phyloP scores from a whole-genome alignment of 192 early-diverging fungal genomes.

The Linderina pennispora region DNA sequence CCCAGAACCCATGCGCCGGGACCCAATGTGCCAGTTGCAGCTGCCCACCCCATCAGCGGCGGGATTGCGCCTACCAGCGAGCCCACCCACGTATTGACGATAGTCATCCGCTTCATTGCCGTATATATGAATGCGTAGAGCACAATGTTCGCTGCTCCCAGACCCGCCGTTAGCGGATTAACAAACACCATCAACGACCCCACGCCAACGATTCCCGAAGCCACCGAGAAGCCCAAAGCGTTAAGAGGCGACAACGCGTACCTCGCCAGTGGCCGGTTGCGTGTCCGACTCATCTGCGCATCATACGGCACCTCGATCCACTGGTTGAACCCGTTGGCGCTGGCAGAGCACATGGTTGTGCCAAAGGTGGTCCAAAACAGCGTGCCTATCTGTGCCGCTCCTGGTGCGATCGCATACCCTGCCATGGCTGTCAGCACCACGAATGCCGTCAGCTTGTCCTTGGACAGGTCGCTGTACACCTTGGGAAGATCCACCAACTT shows the following conservation, averaged over 20 bases:
- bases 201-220: slow-evolving; percentile 63
- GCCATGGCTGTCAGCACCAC: slow-evolving; percentile 93
- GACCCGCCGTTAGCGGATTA: slow-evolving; percentile 76
- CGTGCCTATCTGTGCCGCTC: slow-evolving; percentile 49
- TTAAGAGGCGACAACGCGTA: slow-evolving; percentile 69
- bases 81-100: slow-evolving; percentile 96
- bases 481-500: slow-evolving; percentile 1
- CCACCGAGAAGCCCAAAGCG: slow-evolving; percentile 66
- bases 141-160: slow-evolving; percentile 82
- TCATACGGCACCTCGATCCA: slow-evolving; percentile 95
- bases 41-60: slow-evolving; percentile 97
- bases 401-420: slow-evolving; percentile 89
- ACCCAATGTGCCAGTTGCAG: slow-evolving; percentile 68
- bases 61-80: slow-evolving; percentile 95
- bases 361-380: slow-evolving; percentile 80
- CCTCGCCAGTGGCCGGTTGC: slow-evolving; percentile 79
- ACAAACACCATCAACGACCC: slow-evolving; percentile 64
- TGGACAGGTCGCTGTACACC: slow-evolving; percentile 73
- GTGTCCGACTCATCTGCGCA: slow-evolving; percentile 93
- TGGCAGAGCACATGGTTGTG: slow-evolving; percentile 78
- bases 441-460: slow-evolving; percentile 80
- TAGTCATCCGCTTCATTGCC: slow-evolving; percentile 85
- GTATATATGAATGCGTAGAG: slow-evolving; percentile 91
- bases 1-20: slow-evolving; percentile 79
- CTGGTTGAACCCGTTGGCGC: slow-evolving; percentile 95